Base-by-base conservation (phyloP, 2,329 filamentous ascomycete species). In the Aspergillus hortae region DNA sequence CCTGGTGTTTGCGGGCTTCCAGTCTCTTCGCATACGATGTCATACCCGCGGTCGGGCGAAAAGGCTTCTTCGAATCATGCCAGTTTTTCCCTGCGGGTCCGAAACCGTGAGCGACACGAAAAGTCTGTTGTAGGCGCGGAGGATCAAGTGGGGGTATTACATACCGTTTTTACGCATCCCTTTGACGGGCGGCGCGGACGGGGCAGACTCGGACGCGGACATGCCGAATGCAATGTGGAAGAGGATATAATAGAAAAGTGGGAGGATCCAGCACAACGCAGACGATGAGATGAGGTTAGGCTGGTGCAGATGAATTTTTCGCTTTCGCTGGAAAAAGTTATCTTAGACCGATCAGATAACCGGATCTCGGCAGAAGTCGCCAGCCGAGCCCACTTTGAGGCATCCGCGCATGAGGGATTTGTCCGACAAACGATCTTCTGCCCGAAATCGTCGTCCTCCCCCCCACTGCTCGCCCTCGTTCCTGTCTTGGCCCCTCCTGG, bases 101-200 rank as follows among this genome's bases (percentile, higher is more conserved):
- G 46, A 52, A 23, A 23, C 23, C 32, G 43, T 58, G 61, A 46
- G 38, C 49, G 51, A 51, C 52, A 36, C 51, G 59, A 58, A 63
- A 60, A 51, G 52, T 51, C 38, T 15, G 59, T 58, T 51, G 44
- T 42, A 51, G 49, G 48, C 48, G 55, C 59, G 9, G 40, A 54
- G 46, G 48, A 46, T 53, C 12, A 47, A 51, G 44, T 55, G 42
- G 51, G 44, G 44, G 43, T 46, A 48, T 46, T 53, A 63, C 75
- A 57, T 77, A 92, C 90, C 90, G 77, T 95, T 96, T 72, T 87
- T 88, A 63, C 90, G 88, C 81, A 94, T 87, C 57, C 86, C 90
- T 71, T 67, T 60, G n/a, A 68, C 68, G 61, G 64, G 67, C 47
- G 60, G 58, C 51, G 69, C 54, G 4, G 71, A 58, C 53, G 73